Evolutionary conservation across 2,329 filamentous ascomycete genomes (phyloP), one percentile per base, ranked within the genome.

Genomic region (Cyphellophora attinorum): DNA sequence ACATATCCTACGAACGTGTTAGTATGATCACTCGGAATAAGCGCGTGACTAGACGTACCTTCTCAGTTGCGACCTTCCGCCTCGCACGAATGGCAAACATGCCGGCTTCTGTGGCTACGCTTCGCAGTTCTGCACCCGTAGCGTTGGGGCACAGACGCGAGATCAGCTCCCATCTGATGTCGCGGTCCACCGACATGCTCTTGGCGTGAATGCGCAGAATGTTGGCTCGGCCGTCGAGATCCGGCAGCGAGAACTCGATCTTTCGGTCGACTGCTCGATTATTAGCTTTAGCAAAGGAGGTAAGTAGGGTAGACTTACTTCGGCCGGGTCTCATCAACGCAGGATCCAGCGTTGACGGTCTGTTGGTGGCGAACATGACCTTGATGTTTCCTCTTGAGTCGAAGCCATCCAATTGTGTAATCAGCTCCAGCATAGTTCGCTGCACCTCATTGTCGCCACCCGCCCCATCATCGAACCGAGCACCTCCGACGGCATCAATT

Each of bases 301-400:
- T n/a, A n/a, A n/a, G n/a, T n/a, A n/a, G n/a, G n/a, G n/a, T n/a
- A n/a, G n/a, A n/a, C n/a, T 96, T 89, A 54, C 96, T 96, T 73
- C 89, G 88, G 19, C 89, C 89, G 8, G 89, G 89, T 66, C 89
- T 76, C 86, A 96, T 95, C 46, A 96, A 72, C 3, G 89, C 89
- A n/a, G 89, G 89, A 56, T 96, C 89, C 36, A 96, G 72, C 3
- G 89, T 96, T 3, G 86, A 94, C 3, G 89, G 89, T 59, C 89
- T 74, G 72, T 96, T 96, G 57, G 89, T 96, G 39, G 89, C 89
- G 55, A 96, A 96, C 89, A 96, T 96, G 62, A 96, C 89, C 66
- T 96, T 96, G 72, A 96, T 96, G 63, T 96, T 96, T 59, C 89
- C 89, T 60, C 89, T 75, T 31, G 86, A 84, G 56, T 96, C 89